Base-by-base conservation (phyloP, 805 yeast species). In the Yamadazyma nakazawae region DNA sequence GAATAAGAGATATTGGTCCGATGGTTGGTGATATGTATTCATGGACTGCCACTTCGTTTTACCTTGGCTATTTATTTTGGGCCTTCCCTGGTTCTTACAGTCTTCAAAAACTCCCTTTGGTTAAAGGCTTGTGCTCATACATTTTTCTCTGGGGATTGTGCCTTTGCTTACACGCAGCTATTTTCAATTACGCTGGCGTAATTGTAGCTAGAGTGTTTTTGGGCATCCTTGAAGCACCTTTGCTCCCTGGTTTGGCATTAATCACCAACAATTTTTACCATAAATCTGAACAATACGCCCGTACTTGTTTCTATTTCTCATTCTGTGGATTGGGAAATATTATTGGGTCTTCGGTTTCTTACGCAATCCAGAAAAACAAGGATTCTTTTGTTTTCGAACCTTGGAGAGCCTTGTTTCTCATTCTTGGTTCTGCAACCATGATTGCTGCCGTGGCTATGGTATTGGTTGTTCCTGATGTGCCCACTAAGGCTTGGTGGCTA, bases 141-240 rank as follows among this genome's bases (percentile, higher is more conserved):
- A 74, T 83, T 35, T 55, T 80, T n/a, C 43, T 78, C 0, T 85
- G 91, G 90, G 89, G 89, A n/a, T 44, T 55, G 61, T 60, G 79
- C 12, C 62, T 81, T 28, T 67, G 78, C 34, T 63, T 79, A n/a
- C 80, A 76, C 50, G 74, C 84, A 2, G 76, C 75, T 2, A 72
- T 81, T 2, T 42, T 17, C 26, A 42, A 25, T 25, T 70, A 67
- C 47, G 63, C 68, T 12, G 70, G 70, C 6, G 61, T 68, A 13
- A 63, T 68, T 58, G 71, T 59, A 32, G 65, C 62, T 49, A 59
- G 67, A 56, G 61, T 62, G 41, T 61, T 67, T 56, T 62, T 61
- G 57, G 78, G 66, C 13, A 68, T 50, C 70, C 64, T 67, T 24
- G 74, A 71, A 54, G 57, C 64, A 24, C 54, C 68, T 14, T 61